phyloP scores from a whole-genome alignment of 805 yeast species.

The Kregervanrija fluxuum region DNA sequence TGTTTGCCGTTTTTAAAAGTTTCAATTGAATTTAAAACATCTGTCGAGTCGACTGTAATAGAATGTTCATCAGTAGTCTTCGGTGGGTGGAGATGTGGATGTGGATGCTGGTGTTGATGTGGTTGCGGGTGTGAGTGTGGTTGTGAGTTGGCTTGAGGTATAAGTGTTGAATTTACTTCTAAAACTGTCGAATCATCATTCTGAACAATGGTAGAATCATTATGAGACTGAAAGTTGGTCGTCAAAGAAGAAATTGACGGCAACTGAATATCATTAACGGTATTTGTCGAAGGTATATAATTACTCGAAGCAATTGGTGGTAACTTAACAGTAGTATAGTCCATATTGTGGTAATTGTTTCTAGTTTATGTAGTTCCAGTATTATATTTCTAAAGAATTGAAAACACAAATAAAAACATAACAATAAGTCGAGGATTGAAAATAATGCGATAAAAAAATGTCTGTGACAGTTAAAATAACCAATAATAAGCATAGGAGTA shows the following conservation, averaged over 20 bases:
- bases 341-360: too few species aligned
- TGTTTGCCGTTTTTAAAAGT: not conserved
- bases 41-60: too few species aligned
- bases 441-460: too few species aligned
- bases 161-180: constrained; percentile 1
- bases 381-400: too few species aligned
- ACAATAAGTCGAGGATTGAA: too few species aligned
- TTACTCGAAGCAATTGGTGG: not conserved
- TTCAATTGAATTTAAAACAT: not conserved
- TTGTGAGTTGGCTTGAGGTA: not conserved
- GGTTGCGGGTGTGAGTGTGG: not conserved
- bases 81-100: not conserved
- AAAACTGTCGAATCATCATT: constrained; percentile 3
- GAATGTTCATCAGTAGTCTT: too few species aligned
- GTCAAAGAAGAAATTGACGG: constrained; percentile 34
- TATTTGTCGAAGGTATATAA: constrained; percentile 4
- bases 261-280: constrained; percentile 21
- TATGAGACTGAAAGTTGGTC: not conserved
- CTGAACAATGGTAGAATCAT: constrained; percentile 1
- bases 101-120: not conserved
- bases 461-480: too few species aligned
- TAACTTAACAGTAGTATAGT: not conserved
- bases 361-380: too few species aligned
- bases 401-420: too few species aligned
- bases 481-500: too few species aligned